A percentile compares a stretch with the other conserved stretches of the same genome.
Conservation (phyloP, 306 rosid species). For the Psophocarpus tetragonolobus region DNA sequence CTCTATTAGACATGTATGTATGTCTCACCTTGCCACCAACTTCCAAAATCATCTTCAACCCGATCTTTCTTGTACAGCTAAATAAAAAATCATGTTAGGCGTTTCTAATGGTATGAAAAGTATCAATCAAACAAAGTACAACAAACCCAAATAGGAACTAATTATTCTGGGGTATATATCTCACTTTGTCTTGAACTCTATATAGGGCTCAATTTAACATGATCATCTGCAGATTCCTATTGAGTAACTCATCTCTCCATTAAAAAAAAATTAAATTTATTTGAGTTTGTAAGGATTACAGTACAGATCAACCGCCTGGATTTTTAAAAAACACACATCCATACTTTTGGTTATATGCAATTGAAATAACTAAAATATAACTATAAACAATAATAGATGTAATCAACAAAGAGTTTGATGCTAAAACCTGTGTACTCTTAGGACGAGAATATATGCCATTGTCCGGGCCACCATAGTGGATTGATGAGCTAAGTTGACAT, state of each 20-base stretch:
- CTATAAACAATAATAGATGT: neutral
- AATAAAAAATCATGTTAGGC: conserved; percentile 3
- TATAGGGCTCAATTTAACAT: neutral
- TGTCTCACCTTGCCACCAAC: conserved; percentile 87
- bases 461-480: conserved; percentile 94
- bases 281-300: neutral
- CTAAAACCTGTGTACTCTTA: conserved; percentile 44
- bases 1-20: neutral
- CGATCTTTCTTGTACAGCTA: conserved; percentile 66
- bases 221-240: neutral
- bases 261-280: neutral
- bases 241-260: neutral
- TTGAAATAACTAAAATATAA: neutral
- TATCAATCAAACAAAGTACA: neutral
- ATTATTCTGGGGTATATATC: neutral
- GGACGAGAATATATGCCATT: conserved; percentile 61
- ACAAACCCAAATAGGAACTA: neutral
- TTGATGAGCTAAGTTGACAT: conserved; percentile 88
- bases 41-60: conserved; percentile 74
- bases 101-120: neutral
- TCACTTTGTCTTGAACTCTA: neutral
- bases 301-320: neutral
- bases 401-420: conserved; percentile 53
- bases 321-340: neutral
- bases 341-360: neutral